Conservation (phyloP, 2,329 filamentous ascomycete genomes). For the Rasamsonia emersonii region DNA sequence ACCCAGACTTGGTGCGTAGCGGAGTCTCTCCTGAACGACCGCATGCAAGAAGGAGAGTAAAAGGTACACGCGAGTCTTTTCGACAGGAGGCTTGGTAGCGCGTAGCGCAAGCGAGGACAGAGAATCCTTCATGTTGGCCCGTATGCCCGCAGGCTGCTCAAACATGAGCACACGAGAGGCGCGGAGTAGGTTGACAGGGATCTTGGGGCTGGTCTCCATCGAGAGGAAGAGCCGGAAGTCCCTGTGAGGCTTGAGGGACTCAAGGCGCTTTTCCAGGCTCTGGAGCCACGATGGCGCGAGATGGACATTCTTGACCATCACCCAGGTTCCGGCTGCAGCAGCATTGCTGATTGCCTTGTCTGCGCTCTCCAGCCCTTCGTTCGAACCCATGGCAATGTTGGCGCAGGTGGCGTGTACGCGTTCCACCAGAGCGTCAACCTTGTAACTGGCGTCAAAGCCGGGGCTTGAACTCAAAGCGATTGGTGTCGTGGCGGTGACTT, state of each 20-base stretch:
- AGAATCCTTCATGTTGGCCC: slow-evolving; percentile 98
- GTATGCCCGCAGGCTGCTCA: slow-evolving; percentile 92
- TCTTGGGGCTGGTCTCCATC: slow-evolving; percentile 95
- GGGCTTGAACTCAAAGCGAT: slow-evolving; percentile 90
- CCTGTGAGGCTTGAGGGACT: slow-evolving; percentile 84
- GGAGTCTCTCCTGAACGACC: slow-evolving; percentile 85
- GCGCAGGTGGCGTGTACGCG: slow-evolving; percentile 73
- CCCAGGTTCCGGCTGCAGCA: slow-evolving; percentile 87
- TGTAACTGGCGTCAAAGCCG: slow-evolving; percentile 97
- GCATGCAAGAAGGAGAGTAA: slow-evolving; percentile 91
- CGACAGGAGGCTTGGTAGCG: slow-evolving; percentile 73
- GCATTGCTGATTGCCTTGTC: slow-evolving; percentile 94
- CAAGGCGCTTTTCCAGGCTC: slow-evolving; percentile 92
- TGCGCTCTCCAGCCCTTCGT: slow-evolving; percentile 82
- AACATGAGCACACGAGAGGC: slow-evolving; percentile 94
- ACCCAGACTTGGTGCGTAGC: slow-evolving; percentile 85
- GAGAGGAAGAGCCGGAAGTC: slow-evolving; percentile 94
- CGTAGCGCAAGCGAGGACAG: slow-evolving; percentile 72
- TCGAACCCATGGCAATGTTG: slow-evolving; percentile 98
- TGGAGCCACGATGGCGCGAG: slow-evolving; percentile 93
- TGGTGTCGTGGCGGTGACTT: slow-evolving; percentile 75
- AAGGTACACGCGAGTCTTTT: slow-evolving; percentile 82
- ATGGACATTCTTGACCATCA: slow-evolving; percentile 98
- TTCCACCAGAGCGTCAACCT: slow-evolving; percentile 91
- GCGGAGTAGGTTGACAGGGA: slow-evolving; percentile 88